phyloP scores from a whole-genome alignment of 148 eudicot species.

The Euryodendron excelsum region DNA sequence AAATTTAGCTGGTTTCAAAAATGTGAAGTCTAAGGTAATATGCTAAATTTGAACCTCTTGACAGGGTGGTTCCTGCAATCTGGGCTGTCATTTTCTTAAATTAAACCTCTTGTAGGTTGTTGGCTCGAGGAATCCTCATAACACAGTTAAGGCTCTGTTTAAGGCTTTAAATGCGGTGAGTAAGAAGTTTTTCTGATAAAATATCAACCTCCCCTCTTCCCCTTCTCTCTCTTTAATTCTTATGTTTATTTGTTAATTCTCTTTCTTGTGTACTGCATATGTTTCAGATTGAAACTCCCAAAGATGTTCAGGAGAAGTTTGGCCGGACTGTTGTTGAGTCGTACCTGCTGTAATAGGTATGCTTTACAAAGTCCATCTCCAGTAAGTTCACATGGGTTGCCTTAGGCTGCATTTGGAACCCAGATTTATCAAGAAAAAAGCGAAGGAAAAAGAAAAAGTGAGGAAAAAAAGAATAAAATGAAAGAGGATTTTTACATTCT shows the following conservation, averaged over 20 bases:
- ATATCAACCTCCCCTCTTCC: not conserved
- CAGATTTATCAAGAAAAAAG: too few species aligned
- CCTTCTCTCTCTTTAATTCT: not conserved
- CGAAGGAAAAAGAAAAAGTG: too few species aligned
- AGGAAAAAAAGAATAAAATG: too few species aligned
- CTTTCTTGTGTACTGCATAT: not conserved
- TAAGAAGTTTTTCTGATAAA: constrained; percentile 24
- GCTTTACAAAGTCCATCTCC: not conserved
- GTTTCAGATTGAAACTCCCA: constrained; percentile 81
- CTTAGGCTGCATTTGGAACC: too few species aligned
- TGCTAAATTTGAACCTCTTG: not conserved
- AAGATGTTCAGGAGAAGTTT: constrained; percentile 92
- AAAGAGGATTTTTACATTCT: too few species aligned
- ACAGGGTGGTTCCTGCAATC: not conserved
- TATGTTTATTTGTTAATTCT: not conserved
- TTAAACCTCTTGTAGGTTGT: constrained; percentile 52
- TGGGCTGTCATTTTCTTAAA: not conserved
- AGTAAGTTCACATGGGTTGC: too few species aligned
- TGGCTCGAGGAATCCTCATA: constrained; percentile 88
- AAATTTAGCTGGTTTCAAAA: constrained; percentile 82
- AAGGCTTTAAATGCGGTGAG: constrained; percentile 87
- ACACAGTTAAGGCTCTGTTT: constrained; percentile 85
- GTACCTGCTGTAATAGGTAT: constrained; percentile 51
- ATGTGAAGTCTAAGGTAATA: constrained; percentile 86
- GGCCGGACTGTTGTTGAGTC: constrained; percentile 94